phyloP scores from a whole-genome alignment of 345 rosid species.

The Durio zibethinus region DNA sequence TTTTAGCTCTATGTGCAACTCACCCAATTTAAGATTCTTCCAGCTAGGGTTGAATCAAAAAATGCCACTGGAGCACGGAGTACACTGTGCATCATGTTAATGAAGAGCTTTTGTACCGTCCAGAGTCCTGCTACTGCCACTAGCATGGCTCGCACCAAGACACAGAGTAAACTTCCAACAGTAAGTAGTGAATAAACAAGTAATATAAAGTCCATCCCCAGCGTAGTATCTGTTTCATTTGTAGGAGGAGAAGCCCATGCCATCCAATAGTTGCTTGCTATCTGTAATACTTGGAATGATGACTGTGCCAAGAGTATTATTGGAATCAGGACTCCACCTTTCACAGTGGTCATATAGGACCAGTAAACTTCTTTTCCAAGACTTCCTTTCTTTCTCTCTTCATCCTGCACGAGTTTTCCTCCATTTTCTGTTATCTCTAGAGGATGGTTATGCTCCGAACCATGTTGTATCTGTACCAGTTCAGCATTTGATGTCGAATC shows the following conservation, averaged over 20 bases:
- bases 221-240: constrained; percentile 42
- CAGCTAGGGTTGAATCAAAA: constrained; percentile 92
- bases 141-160: constrained; percentile 63
- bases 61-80: constrained; percentile 88
- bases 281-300: constrained; percentile 72
- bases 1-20: constrained; percentile 19
- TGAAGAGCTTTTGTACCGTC: constrained; percentile 76
- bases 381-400: constrained; percentile 86
- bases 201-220: constrained; percentile 54
- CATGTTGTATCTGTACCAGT: no score
- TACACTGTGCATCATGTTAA: constrained; percentile 66
- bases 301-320: constrained; percentile 80
- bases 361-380: no score
- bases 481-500: constrained; percentile 37
- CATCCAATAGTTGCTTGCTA: constrained; percentile 94
- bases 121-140: constrained; percentile 64
- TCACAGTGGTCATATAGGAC: no score
- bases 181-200: constrained; percentile 66
- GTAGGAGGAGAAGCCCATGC: constrained; percentile 77
- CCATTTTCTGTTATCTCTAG: constrained; percentile 58
- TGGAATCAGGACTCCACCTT: constrained; percentile 73
- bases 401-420: constrained; percentile 88
- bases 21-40: constrained; percentile 92
- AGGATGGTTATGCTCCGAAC: no score
- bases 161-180: constrained; percentile 66